Base-by-base conservation (phyloP, 495 filamentous ascomycete genomes). In the Cercophora sp. region DNA sequence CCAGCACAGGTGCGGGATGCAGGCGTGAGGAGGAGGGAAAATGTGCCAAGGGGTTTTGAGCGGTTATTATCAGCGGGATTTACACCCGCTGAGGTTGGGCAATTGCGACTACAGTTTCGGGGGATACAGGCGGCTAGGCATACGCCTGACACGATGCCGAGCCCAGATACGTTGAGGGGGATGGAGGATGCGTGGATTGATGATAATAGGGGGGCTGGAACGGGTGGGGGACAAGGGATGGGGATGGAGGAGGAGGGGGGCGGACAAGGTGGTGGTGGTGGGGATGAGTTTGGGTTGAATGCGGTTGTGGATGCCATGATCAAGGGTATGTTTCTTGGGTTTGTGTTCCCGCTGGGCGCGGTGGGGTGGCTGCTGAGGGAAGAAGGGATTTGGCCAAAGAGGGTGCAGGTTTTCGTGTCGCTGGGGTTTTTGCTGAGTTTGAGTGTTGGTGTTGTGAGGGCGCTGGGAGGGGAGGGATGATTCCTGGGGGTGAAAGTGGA, bases 161-260 rank as follows among this genome's bases (percentile, higher is more conserved):
- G 70, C 41, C 75, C 78, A 3, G 66, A 70, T 59, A 68, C 66
- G 9, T 66, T 76, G 68, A 78, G 56, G 63, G 78, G 50, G 54
- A 85, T 96, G 54, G 93, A 98, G 62, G 92, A 98, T 56, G 75
- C 85, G 9, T 98, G 93, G 93, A 85, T 98, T 58, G 93, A 98
- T 52, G 83, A 82, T 57, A 84, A 84, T 50, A 74, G 74, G 58
- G 56, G 32, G 72, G 68, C 22, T 1, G 13, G 23, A 61, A 13
- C 24, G 36, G 40, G 9, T 41, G 56, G 9, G 62, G 46, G 63
- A 62, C 25, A 6, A 59, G 48, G 25, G 55, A 63, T 19, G 76
- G 61, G 3, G 74, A 66, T 3, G 64, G 55, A 15, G 16, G 76
- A 60, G 3, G 74, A 66, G 4, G 64, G 55, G 15, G 73, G 65